Evolutionary conservation across 73 alveolate genomes (phyloP).

Genomic region (Paraurostyla sp.): DNA sequence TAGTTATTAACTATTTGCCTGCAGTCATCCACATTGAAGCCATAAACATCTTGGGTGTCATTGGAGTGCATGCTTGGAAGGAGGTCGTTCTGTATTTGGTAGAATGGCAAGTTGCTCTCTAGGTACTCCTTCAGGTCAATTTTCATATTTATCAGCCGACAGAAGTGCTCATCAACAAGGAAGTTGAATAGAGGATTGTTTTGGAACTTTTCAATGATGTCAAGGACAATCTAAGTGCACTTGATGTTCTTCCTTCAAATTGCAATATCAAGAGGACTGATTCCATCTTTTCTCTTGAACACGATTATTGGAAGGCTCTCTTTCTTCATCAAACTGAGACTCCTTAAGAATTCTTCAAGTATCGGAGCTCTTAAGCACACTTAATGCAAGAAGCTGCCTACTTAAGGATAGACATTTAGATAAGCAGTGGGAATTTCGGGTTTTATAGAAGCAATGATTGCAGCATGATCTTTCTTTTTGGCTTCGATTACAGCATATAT

Average conservation of each 20-base stretch:
- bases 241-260: not conserved
- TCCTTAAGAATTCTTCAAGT: conserved; percentile 4
- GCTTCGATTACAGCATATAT: too few relatives aligned
- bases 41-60: not conserved
- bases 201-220: not conserved
- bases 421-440: not conserved
- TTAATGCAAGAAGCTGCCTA: conserved; percentile 3
- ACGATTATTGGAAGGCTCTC: not conserved
- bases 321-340: not conserved
- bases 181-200: not conserved
- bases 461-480: too few relatives aligned
- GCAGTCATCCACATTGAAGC: not conserved
- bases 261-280: conserved; percentile 19
- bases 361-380: not conserved
- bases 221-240: not conserved
- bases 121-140: conserved; percentile 37
- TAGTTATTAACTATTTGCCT: not conserved
- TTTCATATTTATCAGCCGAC: not conserved
- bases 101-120: not conserved
- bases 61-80: conserved; percentile 2
- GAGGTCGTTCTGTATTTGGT: not conserved
- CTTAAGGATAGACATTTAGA: not conserved
- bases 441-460: too few relatives aligned
- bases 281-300: not conserved
- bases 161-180: conserved; percentile 17